Evolutionary conservation across 2,329 filamentous ascomycete genomes (phyloP).

Genomic region (Sporothrix dimorphospora): DNA sequence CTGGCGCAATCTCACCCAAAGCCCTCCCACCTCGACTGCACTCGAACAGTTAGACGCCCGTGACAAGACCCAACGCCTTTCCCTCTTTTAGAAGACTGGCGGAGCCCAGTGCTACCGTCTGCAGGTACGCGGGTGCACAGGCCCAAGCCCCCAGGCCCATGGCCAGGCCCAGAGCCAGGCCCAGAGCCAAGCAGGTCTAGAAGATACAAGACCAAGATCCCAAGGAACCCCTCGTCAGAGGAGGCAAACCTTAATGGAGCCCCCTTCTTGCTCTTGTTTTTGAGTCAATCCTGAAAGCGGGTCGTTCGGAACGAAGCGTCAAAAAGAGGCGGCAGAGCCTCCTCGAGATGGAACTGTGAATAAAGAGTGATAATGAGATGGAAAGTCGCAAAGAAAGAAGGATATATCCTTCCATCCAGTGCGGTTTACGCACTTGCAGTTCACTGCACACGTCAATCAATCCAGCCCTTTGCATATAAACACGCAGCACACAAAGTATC

Average conservation of each 20-base stretch:
- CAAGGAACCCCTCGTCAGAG: neutral
- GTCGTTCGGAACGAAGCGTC: neutral
- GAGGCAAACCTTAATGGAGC: neutral
- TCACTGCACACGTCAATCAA: too few species aligned
- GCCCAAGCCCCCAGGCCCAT: neutral
- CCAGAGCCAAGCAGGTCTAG: conserved; percentile 1
- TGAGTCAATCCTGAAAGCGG: neutral
- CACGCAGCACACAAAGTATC: too few species aligned
- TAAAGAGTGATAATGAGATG: too few species aligned
- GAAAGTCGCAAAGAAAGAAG: too few species aligned
- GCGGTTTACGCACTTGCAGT: too few species aligned
- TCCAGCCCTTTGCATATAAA: too few species aligned
- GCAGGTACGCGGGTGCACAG: conserved; percentile 4
- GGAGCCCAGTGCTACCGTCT: neutral
- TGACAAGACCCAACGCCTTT: neutral
- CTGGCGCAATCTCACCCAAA: conserved; percentile 51
- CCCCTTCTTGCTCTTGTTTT: neutral
- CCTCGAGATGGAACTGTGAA: neutral
- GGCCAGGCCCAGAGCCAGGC: neutral
- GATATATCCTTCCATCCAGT: too few species aligned
- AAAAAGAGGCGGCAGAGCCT: neutral
- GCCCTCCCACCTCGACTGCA: too few species aligned
- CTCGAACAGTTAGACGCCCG: neutral
- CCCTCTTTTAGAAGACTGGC: neutral
- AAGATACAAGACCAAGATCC: neutral